Base-by-base conservation (phyloP, 1,284 basidiomycete genomes). In the Ustilago trichophora region DNA sequence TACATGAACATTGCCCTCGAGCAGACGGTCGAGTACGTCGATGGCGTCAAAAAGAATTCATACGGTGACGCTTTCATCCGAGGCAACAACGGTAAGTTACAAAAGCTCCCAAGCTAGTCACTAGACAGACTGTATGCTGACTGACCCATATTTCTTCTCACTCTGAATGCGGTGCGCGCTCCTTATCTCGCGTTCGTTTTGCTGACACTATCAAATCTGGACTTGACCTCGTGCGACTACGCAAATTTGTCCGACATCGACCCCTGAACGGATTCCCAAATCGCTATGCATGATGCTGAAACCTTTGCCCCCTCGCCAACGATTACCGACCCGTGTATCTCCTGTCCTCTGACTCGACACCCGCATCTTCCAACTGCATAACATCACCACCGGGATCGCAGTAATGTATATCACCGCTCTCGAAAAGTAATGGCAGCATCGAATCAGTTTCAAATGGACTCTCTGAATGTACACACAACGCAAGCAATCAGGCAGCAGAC, bases 61-160 rank as follows among this genome's bases (percentile, higher is more conserved):
- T 97, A 94, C 76, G 93, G 94, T 2, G 93, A 97, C 82, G 90
- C 93, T 25, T 97, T 97, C 83, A 91, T 97, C 71, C 85, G 95
- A 51, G 95, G 95, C 27, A 98, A 98, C 83, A 98, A 98, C 83
- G 95, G 95, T 95, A 70, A 62, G 89, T 84, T 7, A 4, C 32
- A 11, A 18, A 37, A 15, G 7, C n/a, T n/a, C 3, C 19, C 19
- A 37, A 15, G 6, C 13, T 18, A 18, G 32, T 26, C 34, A 19
- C 6, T 3, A 40, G 25, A 2, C 34, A 1, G 12, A 21, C 35
- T 49, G 33, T 49, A 33, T 57, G 42, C 54, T 57, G 31, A 57
- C 31, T 4, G 36, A 13, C 38, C 32, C 32, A 37, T 34, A 43
- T 43, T 40, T 29, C 22, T 24, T 25, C 19, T 15, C 5, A n/a